phyloP scores from a whole-genome alignment of 257 asterid genomes.

The Solanum piurae region DNA sequence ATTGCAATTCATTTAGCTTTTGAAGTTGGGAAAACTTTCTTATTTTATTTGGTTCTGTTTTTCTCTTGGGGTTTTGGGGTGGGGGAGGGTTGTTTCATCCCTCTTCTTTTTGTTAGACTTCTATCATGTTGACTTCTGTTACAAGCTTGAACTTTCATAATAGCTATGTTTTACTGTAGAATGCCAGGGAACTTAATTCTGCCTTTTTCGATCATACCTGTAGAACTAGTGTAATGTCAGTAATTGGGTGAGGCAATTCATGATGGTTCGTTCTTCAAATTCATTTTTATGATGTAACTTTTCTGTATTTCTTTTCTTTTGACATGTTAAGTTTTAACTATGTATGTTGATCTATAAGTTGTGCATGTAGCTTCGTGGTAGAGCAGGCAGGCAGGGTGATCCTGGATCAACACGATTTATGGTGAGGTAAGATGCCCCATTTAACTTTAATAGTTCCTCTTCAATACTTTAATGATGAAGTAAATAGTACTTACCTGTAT shows the following conservation, averaged over 20 bases:
- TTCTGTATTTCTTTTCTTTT: neutral
- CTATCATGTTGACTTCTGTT: neutral
- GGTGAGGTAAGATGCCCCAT: slow-evolving; percentile 62
- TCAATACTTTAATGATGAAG: neutral
- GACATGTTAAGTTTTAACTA: neutral
- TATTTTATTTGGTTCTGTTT: neutral
- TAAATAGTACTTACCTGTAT: neutral
- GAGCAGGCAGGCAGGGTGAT: slow-evolving; percentile 99
- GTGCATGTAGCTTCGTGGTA: slow-evolving; percentile 77
- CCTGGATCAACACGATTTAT: slow-evolving; percentile 97
- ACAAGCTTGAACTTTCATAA: neutral
- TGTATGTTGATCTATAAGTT: neutral
- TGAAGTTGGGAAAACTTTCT: neutral
- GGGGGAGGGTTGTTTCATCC: neutral
- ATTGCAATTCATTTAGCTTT: neutral
- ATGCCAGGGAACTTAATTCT: neutral
- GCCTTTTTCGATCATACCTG: neutral
- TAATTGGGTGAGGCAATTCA: neutral
- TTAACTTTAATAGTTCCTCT: neutral
- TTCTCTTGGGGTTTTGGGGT: neutral
- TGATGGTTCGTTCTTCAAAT: neutral
- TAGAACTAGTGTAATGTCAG: neutral
- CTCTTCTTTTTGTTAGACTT: neutral
- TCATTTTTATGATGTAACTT: neutral
- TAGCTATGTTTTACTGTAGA: neutral